Evolutionary conservation across 2,329 filamentous ascomycete genomes (phyloP), one percentile per base, ranked within the genome.

Genomic region (Teratosphaeria nubilosa): DNA sequence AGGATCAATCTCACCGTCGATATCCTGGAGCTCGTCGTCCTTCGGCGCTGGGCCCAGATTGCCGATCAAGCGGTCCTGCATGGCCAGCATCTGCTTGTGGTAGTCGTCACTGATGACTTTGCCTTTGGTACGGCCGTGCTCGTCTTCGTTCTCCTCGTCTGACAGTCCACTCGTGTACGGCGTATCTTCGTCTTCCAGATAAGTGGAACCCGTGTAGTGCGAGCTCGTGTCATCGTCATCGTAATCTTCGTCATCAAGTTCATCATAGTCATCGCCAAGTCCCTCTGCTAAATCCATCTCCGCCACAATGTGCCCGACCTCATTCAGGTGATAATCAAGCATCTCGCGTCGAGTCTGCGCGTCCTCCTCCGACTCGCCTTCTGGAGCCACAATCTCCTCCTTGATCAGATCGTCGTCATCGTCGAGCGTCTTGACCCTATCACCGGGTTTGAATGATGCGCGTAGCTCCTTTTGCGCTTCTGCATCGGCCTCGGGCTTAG

Each of bases 221-320:
- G 65, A 48, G 58, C 64, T 60, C 24, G 58, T 65, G 41, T 80
- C 77, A 53, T 80, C 74, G 27, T 75, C 73, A 20, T 79, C 77
- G 41, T 81, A 78, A n/a, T 84, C 79, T 20, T 79, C 75, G 1
- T 77, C 79, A 13, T 77, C 76, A n/a, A 78, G 77, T 25, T 79
- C 82, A 14, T 59, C 54, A 34, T 63, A 60, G 13, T 74, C 70
- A 55, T 72, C 71, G 13, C 70, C 72, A 30, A 70, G 77, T 20
- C 78, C 78, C 60, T 91, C 86, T 62, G 95, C 90, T 1, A 97
- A 73, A 59, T 95, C 84, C 52, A 99, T 81, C 74, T 97, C 91
- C 16, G 94, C 94, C 16, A 99, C 94, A 2, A 99, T 88, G 41
- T 90, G 85, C 3, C 91, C 90, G 58, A 99, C 86, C 72, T 97